Evolutionary conservation across 2,329 filamentous ascomycete genomes (phyloP).

Genomic region (Alternaria brassicae): DNA sequence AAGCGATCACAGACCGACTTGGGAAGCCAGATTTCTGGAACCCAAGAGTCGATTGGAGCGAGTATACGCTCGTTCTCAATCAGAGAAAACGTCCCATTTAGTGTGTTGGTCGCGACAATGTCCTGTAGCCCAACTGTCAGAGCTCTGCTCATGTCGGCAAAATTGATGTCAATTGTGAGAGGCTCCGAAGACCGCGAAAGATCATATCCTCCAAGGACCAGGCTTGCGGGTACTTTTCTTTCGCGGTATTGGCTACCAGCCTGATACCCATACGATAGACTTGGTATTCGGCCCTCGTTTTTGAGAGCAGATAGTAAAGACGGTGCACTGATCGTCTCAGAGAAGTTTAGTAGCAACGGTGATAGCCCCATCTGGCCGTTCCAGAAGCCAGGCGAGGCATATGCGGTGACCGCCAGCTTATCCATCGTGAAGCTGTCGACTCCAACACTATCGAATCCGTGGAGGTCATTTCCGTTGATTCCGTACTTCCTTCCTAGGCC

Average conservation of each 20-base stretch:
- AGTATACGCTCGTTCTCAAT: not conserved
- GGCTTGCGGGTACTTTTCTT: not conserved
- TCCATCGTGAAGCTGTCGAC: not conserved
- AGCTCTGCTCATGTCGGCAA: not conserved
- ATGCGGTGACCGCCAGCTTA: not conserved
- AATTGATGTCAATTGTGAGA: not conserved
- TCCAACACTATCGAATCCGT: not conserved
- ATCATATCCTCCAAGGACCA: slow-evolving; percentile 3
- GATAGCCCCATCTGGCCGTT: not conserved
- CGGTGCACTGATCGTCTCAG: not conserved
- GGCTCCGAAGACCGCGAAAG: not conserved
- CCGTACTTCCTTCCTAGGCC: not conserved
- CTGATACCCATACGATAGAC: not conserved
- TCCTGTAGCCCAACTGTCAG: not conserved
- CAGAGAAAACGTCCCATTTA: not conserved
- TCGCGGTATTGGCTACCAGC: slow-evolving; percentile 1
- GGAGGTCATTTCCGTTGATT: not conserved
- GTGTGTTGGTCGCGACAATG: not conserved
- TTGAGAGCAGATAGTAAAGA: not conserved
- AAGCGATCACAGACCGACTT: slow-evolving; percentile 3
- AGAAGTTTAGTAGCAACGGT: not conserved
- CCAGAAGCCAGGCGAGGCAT: slow-evolving; percentile 1
- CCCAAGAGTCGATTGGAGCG: not conserved
- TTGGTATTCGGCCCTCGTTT: not conserved
- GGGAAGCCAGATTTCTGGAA: not conserved